Conservation (phyloP, 2,329 filamentous ascomycete species). For the Aspergillus floridensis region DNA sequence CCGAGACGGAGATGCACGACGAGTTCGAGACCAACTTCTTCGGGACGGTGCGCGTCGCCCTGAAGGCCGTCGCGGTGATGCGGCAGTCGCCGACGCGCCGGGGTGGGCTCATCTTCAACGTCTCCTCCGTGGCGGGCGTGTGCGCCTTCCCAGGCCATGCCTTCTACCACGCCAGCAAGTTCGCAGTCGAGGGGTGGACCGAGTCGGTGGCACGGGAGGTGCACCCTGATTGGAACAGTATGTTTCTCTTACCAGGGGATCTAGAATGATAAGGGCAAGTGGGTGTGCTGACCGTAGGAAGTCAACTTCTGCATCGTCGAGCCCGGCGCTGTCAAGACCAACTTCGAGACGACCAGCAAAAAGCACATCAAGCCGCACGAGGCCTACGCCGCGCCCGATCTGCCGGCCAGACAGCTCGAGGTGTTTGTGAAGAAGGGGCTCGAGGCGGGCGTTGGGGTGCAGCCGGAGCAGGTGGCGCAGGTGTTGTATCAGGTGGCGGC, state of each 20-base stretch:
- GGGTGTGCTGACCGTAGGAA: too few species aligned
- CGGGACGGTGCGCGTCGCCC: constrained; percentile 1
- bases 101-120: constrained; percentile 21
- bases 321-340: constrained; percentile 39
- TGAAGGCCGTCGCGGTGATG: neutral
- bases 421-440: neutral
- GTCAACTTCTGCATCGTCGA: constrained; percentile 45
- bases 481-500: neutral
- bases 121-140: constrained; percentile 20
- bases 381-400: neutral
- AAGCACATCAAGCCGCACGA: neutral
- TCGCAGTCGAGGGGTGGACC: constrained; percentile 22
- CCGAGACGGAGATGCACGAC: constrained; percentile 14
- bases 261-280: too few species aligned
- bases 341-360: constrained; percentile 30
- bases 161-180: constrained; percentile 22
- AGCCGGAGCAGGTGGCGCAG: neutral
- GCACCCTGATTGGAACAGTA: constrained; percentile 21
- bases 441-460: neutral
- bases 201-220: constrained; percentile 23
- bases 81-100: neutral
- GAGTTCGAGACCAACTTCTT: constrained; percentile 21
- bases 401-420: neutral
- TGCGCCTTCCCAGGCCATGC: constrained; percentile 19
- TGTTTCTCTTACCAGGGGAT: neutral